These are phyloP conservation scores for Bothriochloa decipiens DNA, from an alignment of 176 grass and related monocot species.

Conservation along the genomic window DNA sequence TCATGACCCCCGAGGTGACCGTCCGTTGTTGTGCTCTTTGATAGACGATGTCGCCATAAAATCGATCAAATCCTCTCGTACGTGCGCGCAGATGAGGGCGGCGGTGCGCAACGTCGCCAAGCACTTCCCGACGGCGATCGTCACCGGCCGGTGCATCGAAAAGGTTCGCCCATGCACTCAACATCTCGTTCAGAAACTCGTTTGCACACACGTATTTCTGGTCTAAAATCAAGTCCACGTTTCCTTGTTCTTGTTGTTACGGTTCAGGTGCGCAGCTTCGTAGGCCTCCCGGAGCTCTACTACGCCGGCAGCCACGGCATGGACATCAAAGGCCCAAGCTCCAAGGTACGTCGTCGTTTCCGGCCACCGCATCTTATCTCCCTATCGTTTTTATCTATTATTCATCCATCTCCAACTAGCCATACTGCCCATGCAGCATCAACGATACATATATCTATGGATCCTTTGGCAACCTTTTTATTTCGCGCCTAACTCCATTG, in stretches of 20 bases:
- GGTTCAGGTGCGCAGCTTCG: constrained; percentile 63
- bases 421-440: not conserved
- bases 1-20: constrained; percentile 71
- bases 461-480: not conserved
- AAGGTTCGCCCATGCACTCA: constrained; percentile 56
- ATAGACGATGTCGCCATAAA: not conserved
- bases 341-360: constrained; percentile 44
- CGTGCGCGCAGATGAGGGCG: constrained; percentile 67
- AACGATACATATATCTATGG: not conserved
- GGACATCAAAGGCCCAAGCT: constrained; percentile 89
- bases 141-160: constrained; percentile 79
- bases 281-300: constrained; percentile 80
- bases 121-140: constrained; percentile 82
- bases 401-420: not conserved
- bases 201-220: not conserved
- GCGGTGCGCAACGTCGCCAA: constrained; percentile 67
- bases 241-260: not conserved
- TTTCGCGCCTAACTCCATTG: constrained; percentile 6
- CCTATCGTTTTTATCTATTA: not conserved
- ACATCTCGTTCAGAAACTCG: not conserved
- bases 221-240: not conserved
- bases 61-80: not conserved
- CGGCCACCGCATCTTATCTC: not conserved
- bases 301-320: constrained; percentile 98
- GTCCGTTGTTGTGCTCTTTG: not conserved